phyloP scores from a whole-genome alignment of 1,284 basidiomycete species.

The Naganishia sp. region DNA sequence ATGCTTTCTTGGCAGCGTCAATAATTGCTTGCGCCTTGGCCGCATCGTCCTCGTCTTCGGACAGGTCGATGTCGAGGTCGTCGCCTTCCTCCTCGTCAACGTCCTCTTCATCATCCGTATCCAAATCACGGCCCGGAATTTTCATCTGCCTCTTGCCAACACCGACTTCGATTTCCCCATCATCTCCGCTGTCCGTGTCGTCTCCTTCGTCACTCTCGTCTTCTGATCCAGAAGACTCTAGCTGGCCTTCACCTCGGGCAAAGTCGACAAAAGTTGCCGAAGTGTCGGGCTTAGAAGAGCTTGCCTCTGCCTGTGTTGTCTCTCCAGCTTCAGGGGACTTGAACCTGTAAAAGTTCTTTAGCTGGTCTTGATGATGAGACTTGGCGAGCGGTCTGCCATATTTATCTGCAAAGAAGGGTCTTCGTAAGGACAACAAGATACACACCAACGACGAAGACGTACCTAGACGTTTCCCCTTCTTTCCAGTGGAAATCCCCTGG shows the following conservation, averaged over 20 bases:
- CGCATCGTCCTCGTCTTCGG: constrained; percentile 66
- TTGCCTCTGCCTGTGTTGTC: constrained; percentile 57
- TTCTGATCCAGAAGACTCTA: constrained; percentile 77
- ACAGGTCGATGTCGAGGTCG: constrained; percentile 62
- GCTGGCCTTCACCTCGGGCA: constrained; percentile 81
- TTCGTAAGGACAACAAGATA: constrained; percentile 17
- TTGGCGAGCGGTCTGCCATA: constrained; percentile 78
- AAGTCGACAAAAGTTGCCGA: constrained; percentile 64
- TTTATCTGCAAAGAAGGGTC: constrained; percentile 64
- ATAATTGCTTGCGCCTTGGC: constrained; percentile 71
- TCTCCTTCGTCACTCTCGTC: constrained; percentile 63
- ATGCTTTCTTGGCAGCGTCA: constrained; percentile 58
- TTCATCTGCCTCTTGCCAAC: constrained; percentile 43
- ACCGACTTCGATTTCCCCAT: constrained; percentile 56
- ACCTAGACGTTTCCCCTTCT: constrained; percentile 55
- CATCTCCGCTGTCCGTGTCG: constrained; percentile 52
- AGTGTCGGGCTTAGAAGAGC: constrained; percentile 31
- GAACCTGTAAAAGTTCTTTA: constrained; percentile 81
- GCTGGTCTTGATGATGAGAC: constrained; percentile 69
- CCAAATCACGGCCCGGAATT: constrained; percentile 34
- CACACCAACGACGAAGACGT: constrained; percentile 3
- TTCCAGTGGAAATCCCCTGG: constrained; percentile 37
- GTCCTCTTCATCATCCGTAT: constrained; percentile 54
- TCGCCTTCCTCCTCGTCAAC: constrained; percentile 44
- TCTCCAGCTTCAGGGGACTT: constrained; percentile 45